Percentiles rank a stretch among this genome's conserved stretches.
phyloP scores from a whole-genome alignment of 1,284 basidiomycete genomes.

The Trametes sp. region DNA sequence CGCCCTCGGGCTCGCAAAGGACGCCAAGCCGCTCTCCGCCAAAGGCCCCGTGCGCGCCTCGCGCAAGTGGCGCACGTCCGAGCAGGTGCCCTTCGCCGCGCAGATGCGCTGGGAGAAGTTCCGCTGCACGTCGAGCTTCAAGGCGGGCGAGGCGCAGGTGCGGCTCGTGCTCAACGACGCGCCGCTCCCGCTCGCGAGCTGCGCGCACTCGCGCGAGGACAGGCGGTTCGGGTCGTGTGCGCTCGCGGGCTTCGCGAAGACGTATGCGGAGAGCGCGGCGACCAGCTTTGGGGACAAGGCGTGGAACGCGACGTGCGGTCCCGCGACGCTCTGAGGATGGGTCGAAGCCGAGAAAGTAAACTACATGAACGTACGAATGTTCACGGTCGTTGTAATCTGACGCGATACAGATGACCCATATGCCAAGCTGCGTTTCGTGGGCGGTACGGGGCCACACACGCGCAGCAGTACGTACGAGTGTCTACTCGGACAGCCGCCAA shows the following conservation, averaged over 20 bases:
- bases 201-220: constrained; percentile 37
- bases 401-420: too few relatives aligned
- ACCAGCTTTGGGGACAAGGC: constrained; percentile 43
- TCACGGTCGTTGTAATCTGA: background rate
- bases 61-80: constrained; percentile 51
- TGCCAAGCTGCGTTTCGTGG: too few relatives aligned
- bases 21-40: constrained; percentile 43
- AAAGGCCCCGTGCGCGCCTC: constrained; percentile 41
- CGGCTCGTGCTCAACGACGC: constrained; percentile 54
- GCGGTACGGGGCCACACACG: too few relatives aligned
- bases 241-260: constrained; percentile 45
- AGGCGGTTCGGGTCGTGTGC: constrained; percentile 48
- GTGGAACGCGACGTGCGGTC: constrained; percentile 51
- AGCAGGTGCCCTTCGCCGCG: constrained; percentile 54
- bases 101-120: constrained; percentile 57
- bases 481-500: too few relatives aligned
- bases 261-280: constrained; percentile 41
- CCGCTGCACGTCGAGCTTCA: constrained; percentile 44
- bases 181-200: constrained; percentile 48
- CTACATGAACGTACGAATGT: background rate
- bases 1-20: constrained; percentile 51
- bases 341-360: background rate
- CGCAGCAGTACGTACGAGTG: background rate
- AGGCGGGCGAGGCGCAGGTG: constrained; percentile 45
- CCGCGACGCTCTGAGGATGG: constrained; percentile 27